A percentile compares a stretch with the other conserved stretches of the same genome.
These are phyloP conservation scores for Cryptomeria japonica DNA, from an alignment of 75 land plant genomes.

Conservation along the genomic window DNA sequence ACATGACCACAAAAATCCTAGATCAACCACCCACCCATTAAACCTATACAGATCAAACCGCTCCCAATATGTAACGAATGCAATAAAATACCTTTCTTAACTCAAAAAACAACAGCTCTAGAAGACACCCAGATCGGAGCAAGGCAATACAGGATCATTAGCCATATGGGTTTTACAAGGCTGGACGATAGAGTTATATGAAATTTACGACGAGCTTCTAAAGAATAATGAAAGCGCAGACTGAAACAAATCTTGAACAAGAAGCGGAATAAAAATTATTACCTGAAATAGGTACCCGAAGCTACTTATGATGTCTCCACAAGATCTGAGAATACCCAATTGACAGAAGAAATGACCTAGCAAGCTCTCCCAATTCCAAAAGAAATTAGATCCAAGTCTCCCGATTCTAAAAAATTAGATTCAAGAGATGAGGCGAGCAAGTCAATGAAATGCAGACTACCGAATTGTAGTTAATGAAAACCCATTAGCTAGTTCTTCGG, in stretches of 20 bases:
- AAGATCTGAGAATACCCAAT: not conserved
- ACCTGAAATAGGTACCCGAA: not conserved
- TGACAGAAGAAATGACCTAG: not conserved
- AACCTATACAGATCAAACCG: not conserved
- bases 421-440: not conserved
- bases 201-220: not conserved
- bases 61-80: not conserved
- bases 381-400: not conserved
- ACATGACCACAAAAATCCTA: not conserved
- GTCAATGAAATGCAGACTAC: not conserved
- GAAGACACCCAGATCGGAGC: not conserved
- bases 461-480: not conserved
- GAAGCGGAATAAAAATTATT: not conserved
- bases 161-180: not conserved
- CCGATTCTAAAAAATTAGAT: not conserved
- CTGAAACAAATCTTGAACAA: not conserved
- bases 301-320: not conserved
- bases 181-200: not conserved
- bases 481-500: not conserved
- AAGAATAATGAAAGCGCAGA: not conserved
- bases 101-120: not conserved
- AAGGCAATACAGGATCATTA: not conserved
- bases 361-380: not conserved
- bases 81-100: not conserved
- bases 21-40: not conserved